Evolutionary conservation across 441 rosid genomes (phyloP), one percentile per base, ranked within the genome.

Genomic region (Syzygium syzygioides): DNA sequence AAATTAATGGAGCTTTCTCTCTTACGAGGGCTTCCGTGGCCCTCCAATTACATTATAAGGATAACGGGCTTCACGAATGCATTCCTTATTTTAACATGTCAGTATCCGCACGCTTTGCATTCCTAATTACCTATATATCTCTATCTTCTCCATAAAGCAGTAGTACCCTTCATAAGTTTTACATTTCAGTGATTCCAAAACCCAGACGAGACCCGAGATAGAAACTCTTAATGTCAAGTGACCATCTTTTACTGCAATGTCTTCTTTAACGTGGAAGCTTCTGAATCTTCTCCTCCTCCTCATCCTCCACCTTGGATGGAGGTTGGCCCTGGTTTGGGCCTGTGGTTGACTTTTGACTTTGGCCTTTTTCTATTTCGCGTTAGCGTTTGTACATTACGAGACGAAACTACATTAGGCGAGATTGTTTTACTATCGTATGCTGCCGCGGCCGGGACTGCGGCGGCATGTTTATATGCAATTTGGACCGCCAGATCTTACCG

Each of bases 1-100:
- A 45, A 45, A 45, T 45, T 45, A 45, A 45, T 45, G 48, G 48
- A 45, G 48, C 48, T 45, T 7, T 45, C 48, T 45, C 48, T 45
- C 48, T 45, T 2, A 7, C 9, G 9, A 45, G 48, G 9, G 48
- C 48, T 9, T 45, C 48, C 48, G 9, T 45, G 48, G 2, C 48
- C 9, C 9, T 45, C 9, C 1, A 2, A 1, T 41, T 45, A 45
- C 2, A 45, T 45, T 7, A 1, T 9, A 45, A 1, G 48, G 9
- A 45, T 45, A 2, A 1, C 9, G 48, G 0, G 48, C 1, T 45
- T 45, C 48, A 7, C 9, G 9, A 2, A 45, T 45, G 48, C 48
- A 45, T 45, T 45, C 9, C 9, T 7, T 7, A 45, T 45, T 45
- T 45, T 45, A 45, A 45, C 2, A 7, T 45, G 48, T 1, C 48